Percentiles rank a stretch among this genome's conserved stretches.
Evolutionary conservation across 768 basidiomycete genomes (phyloP).

Genomic region (Chalciporus sphaerocephalus): DNA sequence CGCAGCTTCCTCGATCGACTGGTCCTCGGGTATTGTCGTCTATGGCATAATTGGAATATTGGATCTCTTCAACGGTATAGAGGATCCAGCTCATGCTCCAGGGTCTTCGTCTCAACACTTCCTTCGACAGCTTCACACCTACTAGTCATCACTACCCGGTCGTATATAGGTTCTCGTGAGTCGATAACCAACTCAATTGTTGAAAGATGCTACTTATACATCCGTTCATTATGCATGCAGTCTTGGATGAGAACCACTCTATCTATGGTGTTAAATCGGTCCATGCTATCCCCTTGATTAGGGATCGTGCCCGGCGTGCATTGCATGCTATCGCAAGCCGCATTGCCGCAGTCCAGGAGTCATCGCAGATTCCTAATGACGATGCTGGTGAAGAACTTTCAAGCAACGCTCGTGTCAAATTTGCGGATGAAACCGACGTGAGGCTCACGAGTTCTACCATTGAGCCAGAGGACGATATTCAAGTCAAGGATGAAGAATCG

Average conservation of each 20-base stretch:
- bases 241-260: slow-evolving; percentile 56
- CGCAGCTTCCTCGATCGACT: slow-evolving; percentile 40
- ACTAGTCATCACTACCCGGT: slow-evolving; percentile 62
- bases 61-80: slow-evolving; percentile 64
- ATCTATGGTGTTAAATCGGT: slow-evolving; percentile 70
- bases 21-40: slow-evolving; percentile 55
- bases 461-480: not conserved
- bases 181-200: slow-evolving; percentile 12
- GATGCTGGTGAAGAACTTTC: slow-evolving; percentile 9
- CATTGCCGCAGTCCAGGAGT: slow-evolving; percentile 41
- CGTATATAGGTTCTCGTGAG: slow-evolving; percentile 64
- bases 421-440: slow-evolving; percentile 44
- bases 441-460: slow-evolving; percentile 40
- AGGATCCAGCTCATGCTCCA: not conserved
- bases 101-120: slow-evolving; percentile 10
- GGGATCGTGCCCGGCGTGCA: slow-evolving; percentile 53
- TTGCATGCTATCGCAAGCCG: slow-evolving; percentile 51
- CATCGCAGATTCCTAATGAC: slow-evolving; percentile 40
- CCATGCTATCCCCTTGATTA: slow-evolving; percentile 65
- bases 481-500: not conserved
- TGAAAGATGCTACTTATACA: slow-evolving; percentile 6
- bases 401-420: slow-evolving; percentile 46
- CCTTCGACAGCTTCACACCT: slow-evolving; percentile 61
- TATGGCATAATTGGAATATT: slow-evolving; percentile 77
- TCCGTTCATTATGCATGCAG: slow-evolving; percentile 33